Evolutionary conservation across 2,329 filamentous ascomycete genomes (phyloP), one percentile per base, ranked within the genome.

Genomic region (Colletotrichum echinochloae): DNA sequence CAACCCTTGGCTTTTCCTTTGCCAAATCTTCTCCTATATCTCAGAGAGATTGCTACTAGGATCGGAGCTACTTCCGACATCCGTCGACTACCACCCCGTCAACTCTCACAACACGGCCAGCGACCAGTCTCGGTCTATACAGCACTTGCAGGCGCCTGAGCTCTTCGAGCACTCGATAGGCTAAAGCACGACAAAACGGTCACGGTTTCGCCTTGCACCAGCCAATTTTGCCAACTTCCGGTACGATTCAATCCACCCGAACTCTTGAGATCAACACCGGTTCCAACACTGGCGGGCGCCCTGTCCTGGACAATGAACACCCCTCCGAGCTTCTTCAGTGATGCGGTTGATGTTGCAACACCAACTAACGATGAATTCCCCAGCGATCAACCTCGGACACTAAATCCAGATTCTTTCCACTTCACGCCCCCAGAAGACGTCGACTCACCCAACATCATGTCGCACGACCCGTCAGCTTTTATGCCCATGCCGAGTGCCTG

Each of bases 261-360:
- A 33, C 14, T 39, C 20, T 23, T 44, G 30, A 48, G 39, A 23
- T 51, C 59, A 39, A 39, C 65, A 18, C 39, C 35, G 51, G 39
- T 20, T 41, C 14, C 41, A n/a, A 20, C 16, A 14, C 33, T 26
- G 26, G 41, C 59, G 37, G 20, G 41, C n/a, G 39, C 39, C 26
- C 28, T n/a, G 33, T 33, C 49, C 48, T 26, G 30, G 59, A 68
- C 61, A 37, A 73, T 73, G 71, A 65, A 73, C 30, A 72, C 71
- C 30, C 71, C 71, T 44, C 65, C 69, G 20, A 68, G 66, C 33
- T 73, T 73, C 61, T 72, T 72, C 59, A 60, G 63, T 46, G 71
- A 72, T 26, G 71, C 71, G 46, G 71, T 71, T 52, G 69, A 65
- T 66, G 54, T 65, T 52, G 60, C 65, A 60, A 72, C 64, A 63